A percentile compares a stretch with the other conserved stretches of the same genome.
phyloP scores from a whole-genome alignment of 805 yeast genomes.

The Saccharomycopsis schoenii region DNA sequence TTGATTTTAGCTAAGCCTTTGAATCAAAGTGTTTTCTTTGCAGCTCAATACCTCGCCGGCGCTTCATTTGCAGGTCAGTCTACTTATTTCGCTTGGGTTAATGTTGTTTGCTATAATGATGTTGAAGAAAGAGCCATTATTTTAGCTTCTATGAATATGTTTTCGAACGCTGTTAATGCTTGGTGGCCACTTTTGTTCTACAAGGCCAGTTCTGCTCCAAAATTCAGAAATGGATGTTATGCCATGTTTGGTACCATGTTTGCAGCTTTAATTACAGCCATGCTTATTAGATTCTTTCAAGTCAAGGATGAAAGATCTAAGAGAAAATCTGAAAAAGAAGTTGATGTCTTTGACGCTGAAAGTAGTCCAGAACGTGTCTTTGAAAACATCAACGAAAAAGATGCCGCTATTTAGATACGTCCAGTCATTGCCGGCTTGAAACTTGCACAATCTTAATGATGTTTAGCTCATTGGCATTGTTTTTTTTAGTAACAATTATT shows the following conservation, averaged over 20 bases:
- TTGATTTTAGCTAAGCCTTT: slow-evolving; percentile 36
- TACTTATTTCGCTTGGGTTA: slow-evolving; percentile 54
- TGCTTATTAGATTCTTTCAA: slow-evolving; percentile 35
- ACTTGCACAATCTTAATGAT: too few species aligned
- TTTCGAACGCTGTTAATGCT: slow-evolving; percentile 51
- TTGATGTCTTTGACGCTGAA: slow-evolving; percentile 11
- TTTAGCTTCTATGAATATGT: slow-evolving; percentile 58
- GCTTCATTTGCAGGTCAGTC: slow-evolving; percentile 51
- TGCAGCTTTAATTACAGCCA: slow-evolving; percentile 32
- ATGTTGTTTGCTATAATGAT: slow-evolving; percentile 47
- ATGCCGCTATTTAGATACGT: background rate
- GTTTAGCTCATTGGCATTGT: background rate
- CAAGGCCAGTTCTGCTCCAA: slow-evolving; percentile 42
- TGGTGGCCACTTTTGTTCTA: slow-evolving; percentile 54
- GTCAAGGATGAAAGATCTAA: slow-evolving; percentile 26
- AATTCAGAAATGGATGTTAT: slow-evolving; percentile 41
- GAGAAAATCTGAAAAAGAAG: slow-evolving; percentile 2
- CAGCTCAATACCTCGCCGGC: slow-evolving; percentile 49
- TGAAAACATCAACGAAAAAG: background rate
- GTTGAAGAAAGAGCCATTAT: slow-evolving; percentile 55
- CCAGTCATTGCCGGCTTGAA: too few species aligned
- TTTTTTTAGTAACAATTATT: too few species aligned
- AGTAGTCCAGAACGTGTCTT: slow-evolving; percentile 2
- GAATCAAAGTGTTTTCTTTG: slow-evolving; percentile 31
- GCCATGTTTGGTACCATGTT: slow-evolving; percentile 47